Conservation (phyloP, 495 filamentous ascomycete genomes). For the Tuber aestivum region DNA sequence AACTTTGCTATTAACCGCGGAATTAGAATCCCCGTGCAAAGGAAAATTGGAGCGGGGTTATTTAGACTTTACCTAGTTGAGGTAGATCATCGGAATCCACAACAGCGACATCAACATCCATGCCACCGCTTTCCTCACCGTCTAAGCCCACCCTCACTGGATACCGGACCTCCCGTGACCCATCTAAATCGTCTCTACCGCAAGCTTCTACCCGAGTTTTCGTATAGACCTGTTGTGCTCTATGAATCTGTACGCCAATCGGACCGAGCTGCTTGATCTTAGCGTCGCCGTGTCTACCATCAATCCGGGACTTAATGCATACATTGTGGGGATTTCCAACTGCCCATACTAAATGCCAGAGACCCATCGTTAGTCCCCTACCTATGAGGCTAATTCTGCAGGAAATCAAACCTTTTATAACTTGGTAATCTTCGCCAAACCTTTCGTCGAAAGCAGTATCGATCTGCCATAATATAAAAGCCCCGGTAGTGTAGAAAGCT, state of each 20-base stretch:
- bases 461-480: constrained; percentile 32
- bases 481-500: constrained; percentile 2
- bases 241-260: not conserved
- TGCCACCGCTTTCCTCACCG: not conserved
- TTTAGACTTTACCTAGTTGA: constrained; percentile 15
- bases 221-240: not conserved
- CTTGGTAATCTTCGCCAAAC: constrained; percentile 12
- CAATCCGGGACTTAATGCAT: not conserved
- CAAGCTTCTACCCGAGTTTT: not conserved
- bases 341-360: constrained; percentile 13
- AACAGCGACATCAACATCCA: too few species aligned
- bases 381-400: not conserved
- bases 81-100: not conserved
- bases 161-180: not conserved
- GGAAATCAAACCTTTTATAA: constrained; percentile 21
- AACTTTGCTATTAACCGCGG: constrained; percentile 15
- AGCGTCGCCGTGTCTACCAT: not conserved
- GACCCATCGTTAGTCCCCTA: not conserved
- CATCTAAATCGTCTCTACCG: constrained; percentile 3
- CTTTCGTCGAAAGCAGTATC: constrained; percentile 31
- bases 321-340: constrained; percentile 6
- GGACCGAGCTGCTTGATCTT: not conserved
- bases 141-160: not conserved
- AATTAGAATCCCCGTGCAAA: not conserved
- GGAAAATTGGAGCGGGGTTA: constrained; percentile 40